phyloP scores from a whole-genome alignment of 2,329 filamentous ascomycete genomes.

The Lasiodiplodia hormozganensis region DNA sequence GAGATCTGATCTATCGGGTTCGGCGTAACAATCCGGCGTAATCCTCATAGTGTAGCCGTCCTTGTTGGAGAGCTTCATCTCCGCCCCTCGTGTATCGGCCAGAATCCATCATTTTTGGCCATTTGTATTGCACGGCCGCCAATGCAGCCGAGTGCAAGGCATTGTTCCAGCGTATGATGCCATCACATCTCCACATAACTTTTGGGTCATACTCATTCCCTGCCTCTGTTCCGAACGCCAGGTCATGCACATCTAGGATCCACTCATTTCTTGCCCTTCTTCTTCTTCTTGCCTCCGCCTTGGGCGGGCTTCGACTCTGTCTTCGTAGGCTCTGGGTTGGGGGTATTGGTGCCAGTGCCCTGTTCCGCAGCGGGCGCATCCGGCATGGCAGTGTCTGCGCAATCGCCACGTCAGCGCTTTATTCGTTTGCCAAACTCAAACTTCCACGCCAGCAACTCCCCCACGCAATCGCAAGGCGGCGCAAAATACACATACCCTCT shows the following conservation, averaged over 20 bases:
- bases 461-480: not conserved
- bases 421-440: not conserved
- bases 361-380: constrained; percentile 41
- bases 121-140: too few species aligned
- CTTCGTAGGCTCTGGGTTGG: constrained; percentile 40
- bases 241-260: not conserved
- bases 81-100: too few species aligned
- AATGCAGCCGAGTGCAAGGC: not conserved
- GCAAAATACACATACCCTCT: not conserved
- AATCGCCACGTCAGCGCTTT: constrained; percentile 17
- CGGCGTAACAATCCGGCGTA: not conserved
- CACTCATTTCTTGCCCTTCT: constrained; percentile 59
- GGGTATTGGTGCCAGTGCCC: constrained; percentile 40
- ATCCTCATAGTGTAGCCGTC: not conserved
- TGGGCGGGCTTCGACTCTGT: constrained; percentile 28
- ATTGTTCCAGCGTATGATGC: not conserved
- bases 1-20: not conserved
- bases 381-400: constrained; percentile 42
- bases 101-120: too few species aligned
- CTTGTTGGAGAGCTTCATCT: not conserved
- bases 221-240: not conserved
- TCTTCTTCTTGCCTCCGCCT: constrained; percentile 55
- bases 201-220: constrained; percentile 10
- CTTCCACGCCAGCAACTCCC: not conserved
- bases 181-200: not conserved